Conservation (phyloP, 352 stramenopile species). For the Phytophthora crassamura region DNA sequence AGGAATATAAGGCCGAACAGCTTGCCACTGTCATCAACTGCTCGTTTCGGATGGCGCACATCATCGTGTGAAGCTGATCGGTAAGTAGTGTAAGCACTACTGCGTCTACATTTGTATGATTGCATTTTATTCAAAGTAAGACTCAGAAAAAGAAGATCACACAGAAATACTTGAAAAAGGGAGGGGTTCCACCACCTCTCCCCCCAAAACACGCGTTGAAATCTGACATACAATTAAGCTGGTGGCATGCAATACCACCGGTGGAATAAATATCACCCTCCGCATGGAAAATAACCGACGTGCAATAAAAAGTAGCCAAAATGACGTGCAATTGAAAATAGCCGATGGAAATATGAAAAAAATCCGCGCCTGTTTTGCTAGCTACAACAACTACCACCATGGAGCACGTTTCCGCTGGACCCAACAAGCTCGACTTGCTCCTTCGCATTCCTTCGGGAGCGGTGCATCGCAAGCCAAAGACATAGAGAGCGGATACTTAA, state of each 20-base stretch:
- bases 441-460: slow-evolving; percentile 23
- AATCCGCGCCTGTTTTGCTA: too few relatives aligned
- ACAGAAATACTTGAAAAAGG: neutral
- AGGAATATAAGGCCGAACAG: neutral
- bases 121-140: neutral
- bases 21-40: neutral
- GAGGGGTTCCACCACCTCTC: too few relatives aligned
- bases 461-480: slow-evolving; percentile 27
- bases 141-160: neutral
- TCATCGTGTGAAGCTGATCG: neutral
- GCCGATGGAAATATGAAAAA: neutral
- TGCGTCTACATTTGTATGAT: neutral
- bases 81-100: neutral
- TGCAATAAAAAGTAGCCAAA: neutral
- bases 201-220: too few relatives aligned
- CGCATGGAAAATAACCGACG: neutral
- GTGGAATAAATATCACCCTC: neutral
- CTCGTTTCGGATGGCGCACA: slow-evolving; percentile 4
- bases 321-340: neutral
- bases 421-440: slow-evolving; percentile 20
- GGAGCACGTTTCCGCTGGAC: neutral
- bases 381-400: neutral
- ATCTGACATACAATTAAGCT: neutral
- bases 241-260: too few relatives aligned
- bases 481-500: slow-evolving; percentile 17